Base-by-base conservation (phyloP, 23 red algal genomes). In the Gracilaria gracilis region DNA sequence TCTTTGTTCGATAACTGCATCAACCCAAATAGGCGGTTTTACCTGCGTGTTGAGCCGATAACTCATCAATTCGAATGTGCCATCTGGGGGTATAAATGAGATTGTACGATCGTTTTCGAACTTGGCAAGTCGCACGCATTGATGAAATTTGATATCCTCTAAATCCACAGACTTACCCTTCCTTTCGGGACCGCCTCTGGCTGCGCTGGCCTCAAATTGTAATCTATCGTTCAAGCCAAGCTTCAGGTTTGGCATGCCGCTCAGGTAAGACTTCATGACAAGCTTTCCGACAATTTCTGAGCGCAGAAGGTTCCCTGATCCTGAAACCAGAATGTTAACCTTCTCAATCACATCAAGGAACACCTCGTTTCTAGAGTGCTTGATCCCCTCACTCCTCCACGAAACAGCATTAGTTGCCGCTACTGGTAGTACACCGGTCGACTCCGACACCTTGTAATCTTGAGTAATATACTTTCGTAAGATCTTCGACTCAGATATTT, bases 71-170 rank as follows among this genome's bases (percentile, higher is more conserved):
- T 99, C 97, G 83, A 99, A 99, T 23, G 89, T 88, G 38, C 97
- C 97, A 74, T 99, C 97, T 40, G 97, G 97, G 24, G 97, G 97
- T 34, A 99, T 93, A 67, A 99, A 99, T 34, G 89, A 96, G 32
- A 99, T 99, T 42, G 89, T 90, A n/a, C 94, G 89, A 64, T 96
- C 94, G 44, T 88, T 93, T 77, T 99, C 97, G 58, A 99, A 99
- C 34, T 88, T 86, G 0, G 83, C 82, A 64, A 99, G 87, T 21
- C 94, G 94, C 34, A 99, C 97, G 70, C 97, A 99, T 67, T 99
- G 97, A 62, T 99, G 97, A 82, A 99, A 99, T 62, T 99, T 99
- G 59, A 99, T 93, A 75, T 99, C 97, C 59, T 99, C 97, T 24
- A 99, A 84, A 37, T 99, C 97, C 19, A 99, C 94, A 2, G 97